Percentiles rank a stretch among this genome's conserved stretches.
Conservation (phyloP, 2,329 filamentous ascomycete genomes). For the Fusarium paranaense region DNA sequence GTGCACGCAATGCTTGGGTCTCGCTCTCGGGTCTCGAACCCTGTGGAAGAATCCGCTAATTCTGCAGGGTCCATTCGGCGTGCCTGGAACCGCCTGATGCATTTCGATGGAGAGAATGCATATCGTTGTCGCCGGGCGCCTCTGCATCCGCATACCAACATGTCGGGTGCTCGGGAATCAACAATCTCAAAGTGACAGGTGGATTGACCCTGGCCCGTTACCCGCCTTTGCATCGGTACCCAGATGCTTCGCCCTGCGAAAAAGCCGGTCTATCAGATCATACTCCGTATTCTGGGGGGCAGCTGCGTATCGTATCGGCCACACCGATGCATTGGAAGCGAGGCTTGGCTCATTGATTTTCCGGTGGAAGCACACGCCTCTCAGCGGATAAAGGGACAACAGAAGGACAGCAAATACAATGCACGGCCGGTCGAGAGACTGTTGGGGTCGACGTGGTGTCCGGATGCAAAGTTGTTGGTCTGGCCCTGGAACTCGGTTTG, state of each 20-base stretch:
- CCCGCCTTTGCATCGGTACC: slow-evolving; percentile 12
- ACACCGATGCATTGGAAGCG: slow-evolving; percentile 15
- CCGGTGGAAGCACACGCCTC: not conserved
- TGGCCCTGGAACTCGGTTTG: not conserved
- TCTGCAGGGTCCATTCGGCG: slow-evolving; percentile 1
- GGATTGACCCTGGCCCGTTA: not conserved
- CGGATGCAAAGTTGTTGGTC: not conserved
- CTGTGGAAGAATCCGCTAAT: not conserved
- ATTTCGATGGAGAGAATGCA: slow-evolving; percentile 29
- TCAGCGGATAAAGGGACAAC: slow-evolving; percentile 5
- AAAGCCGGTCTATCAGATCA: slow-evolving; percentile 26
- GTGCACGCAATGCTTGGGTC: not conserved
- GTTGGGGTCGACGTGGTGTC: not conserved
- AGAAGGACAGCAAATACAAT: not conserved
- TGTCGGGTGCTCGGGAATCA: not conserved
- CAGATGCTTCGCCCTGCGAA: not conserved
- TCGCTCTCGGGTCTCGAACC: not conserved
- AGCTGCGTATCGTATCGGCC: slow-evolving; percentile 2
- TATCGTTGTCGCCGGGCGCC: slow-evolving; percentile 17
- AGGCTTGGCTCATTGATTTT: slow-evolving; percentile 36
- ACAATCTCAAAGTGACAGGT: not conserved
- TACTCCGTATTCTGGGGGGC: not conserved
- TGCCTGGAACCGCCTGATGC: slow-evolving; percentile 9
- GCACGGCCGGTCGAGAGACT: not conserved
- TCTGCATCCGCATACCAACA: slow-evolving; percentile 5